Evolutionary conservation across 129 eudicot species (phyloP), one percentile per base, ranked within the genome.

Genomic region (Daucus carota): DNA sequence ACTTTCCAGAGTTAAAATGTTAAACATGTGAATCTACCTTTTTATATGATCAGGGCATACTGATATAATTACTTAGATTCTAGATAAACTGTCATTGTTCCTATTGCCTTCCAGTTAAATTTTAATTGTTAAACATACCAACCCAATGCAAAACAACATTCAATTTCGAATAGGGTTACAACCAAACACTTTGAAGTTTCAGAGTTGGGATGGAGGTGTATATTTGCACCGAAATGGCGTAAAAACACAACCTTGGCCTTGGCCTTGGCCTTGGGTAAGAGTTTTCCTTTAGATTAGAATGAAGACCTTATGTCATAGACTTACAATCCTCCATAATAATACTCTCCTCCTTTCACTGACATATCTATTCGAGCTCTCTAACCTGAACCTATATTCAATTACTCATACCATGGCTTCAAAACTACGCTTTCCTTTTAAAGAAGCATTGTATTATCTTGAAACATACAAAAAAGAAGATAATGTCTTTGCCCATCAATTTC

Each of bases 391-490:
- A 28, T 62, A 3, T 62, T 62, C 68, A 54, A 18, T 2, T 22
- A 54, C 29, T 54, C 62, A 54, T 62, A 62, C 33, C 9, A 62
- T 62, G 69, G 69, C 69, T 62, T 62, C 69, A 62, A 63, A 63
- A 63, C 65, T 63, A 63, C 8, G 40, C 70, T 29, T 63, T 29
- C 70, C 70, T 24, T 62, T 28, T 26, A 62, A 59, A 60, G 67
- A 60, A 62, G 17, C 36, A 62, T 14, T 62, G 3, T 29, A 33
- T 33, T 67, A 67, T 67, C 72, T 18, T 67, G 72, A 32, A 10
- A 67, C 33, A 38, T 41, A 18, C 20, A 38, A 22, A 38, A 41
- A 41, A 70, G 7, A 0, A 20, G 22, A 38, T 3, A 18, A 16
- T 65, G 32, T 69, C 32, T 40, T 24, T 17, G 46, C 73, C 47